These are phyloP conservation scores for Debaryomyces udenii DNA, from an alignment of 1,139 yeast species.

Conservation along the genomic window DNA sequence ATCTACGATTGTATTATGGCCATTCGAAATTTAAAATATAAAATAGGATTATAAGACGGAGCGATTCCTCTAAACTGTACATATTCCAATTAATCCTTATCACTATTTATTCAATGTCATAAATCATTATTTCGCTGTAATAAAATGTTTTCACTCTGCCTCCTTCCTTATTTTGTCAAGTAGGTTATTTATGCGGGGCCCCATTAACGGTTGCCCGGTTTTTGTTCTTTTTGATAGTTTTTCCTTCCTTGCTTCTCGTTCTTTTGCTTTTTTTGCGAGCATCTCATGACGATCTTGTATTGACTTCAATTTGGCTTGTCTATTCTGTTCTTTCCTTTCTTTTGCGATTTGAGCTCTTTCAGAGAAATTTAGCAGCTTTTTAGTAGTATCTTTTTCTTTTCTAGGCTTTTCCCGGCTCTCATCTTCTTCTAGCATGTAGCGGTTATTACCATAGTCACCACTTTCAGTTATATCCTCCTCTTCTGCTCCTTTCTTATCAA, in stretches of 20 bases:
- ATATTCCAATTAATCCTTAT: conserved; percentile 5
- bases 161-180: conserved; percentile 74
- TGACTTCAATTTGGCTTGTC: conserved; percentile 33
- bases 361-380: conserved; percentile 37
- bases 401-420: too few species aligned
- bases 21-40: conserved; percentile 22
- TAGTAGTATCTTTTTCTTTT: conserved; percentile 3
- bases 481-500: conserved; percentile 9
- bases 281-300: conserved; percentile 27
- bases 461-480: conserved; percentile 12
- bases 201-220: conserved; percentile 89
- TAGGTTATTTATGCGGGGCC: conserved; percentile 78
- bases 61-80: conserved; percentile 7
- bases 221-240: conserved; percentile 61
- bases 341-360: conserved; percentile 52
- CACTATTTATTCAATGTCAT: conserved; percentile 2
- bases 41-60: conserved; percentile 10
- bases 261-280: conserved; percentile 26
- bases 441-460: conserved; percentile 5
- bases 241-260: conserved; percentile 50
- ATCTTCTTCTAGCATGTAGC: too few species aligned
- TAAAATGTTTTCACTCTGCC: conserved; percentile 14
- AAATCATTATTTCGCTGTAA: conserved; percentile 1
- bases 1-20: conserved; percentile 55
- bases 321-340: conserved; percentile 43